phyloP scores from a whole-genome alignment of 768 basidiomycete genomes.

The Rubroboletus satanas region DNA sequence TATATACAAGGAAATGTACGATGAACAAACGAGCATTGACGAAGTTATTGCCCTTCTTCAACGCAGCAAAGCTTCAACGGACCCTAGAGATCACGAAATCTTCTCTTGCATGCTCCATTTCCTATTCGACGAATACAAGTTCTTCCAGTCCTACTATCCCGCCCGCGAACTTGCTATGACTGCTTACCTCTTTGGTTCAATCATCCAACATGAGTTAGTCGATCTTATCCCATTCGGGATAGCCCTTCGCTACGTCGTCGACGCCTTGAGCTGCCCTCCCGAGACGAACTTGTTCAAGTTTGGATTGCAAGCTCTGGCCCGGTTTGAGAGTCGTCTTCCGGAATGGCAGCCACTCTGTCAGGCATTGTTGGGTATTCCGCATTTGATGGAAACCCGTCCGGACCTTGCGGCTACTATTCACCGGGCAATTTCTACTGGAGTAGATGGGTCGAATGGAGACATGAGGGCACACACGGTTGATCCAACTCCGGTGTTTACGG shows the following conservation, averaged over 20 bases:
- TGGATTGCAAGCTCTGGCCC: constrained; percentile 83
- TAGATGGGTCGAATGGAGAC: constrained; percentile 43
- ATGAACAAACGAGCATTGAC: constrained; percentile 90
- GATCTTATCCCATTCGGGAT: constrained; percentile 94
- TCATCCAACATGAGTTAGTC: constrained; percentile 90
- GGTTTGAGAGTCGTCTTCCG: constrained; percentile 80
- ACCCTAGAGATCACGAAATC: constrained; percentile 86
- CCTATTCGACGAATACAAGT: constrained; percentile 99
- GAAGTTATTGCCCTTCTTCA: constrained; percentile 89
- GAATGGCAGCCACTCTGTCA: constrained; percentile 95
- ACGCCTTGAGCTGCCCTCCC: constrained; percentile 86
- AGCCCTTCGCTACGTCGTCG: constrained; percentile 93
- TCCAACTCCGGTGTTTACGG: constrained; percentile 59
- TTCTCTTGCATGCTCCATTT: constrained; percentile 99
- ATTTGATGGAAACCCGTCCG: constrained; percentile 80
- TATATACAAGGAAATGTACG: constrained; percentile 98
- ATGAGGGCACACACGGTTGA: constrained; percentile 39
- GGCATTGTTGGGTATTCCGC: constrained; percentile 81
- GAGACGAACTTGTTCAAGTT: constrained; percentile 95
- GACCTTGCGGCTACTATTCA: constrained; percentile 72
- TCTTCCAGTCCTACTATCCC: constrained; percentile 96
- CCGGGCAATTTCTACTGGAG: constrained; percentile 56
- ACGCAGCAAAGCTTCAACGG: constrained; percentile 77
- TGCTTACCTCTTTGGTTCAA: constrained; percentile 91
- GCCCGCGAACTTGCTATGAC: constrained; percentile 93